Conservation (phyloP, 2,329 filamentous ascomycete genomes). For the Calonectria fujianensis region DNA sequence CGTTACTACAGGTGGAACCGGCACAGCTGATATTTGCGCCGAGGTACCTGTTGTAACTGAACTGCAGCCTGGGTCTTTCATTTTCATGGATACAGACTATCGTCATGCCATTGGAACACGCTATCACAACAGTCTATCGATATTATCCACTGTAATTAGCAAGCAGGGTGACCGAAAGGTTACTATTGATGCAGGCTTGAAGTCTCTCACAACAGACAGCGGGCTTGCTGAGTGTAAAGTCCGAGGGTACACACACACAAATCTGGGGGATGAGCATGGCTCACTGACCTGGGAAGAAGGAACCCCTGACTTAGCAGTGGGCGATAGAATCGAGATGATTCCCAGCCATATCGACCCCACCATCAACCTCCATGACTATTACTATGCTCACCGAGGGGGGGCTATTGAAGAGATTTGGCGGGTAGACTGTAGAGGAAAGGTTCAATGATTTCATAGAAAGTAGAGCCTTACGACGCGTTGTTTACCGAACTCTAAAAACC, state of each 20-base stretch:
- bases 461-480: too few species aligned
- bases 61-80: constrained; percentile 72
- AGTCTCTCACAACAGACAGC: constrained; percentile 46
- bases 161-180: constrained; percentile 47
- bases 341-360: constrained; percentile 50
- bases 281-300: constrained; percentile 42
- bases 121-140: constrained; percentile 65
- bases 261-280: constrained; percentile 46
- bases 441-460: constrained; percentile 34
- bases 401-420: constrained; percentile 44
- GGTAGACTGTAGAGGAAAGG: constrained; percentile 47
- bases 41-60: constrained; percentile 71
- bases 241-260: constrained; percentile 28
- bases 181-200: constrained; percentile 45
- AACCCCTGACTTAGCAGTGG: constrained; percentile 29
- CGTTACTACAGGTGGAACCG: constrained; percentile 47
- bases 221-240: constrained; percentile 47
- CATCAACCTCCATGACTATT: constrained; percentile 47
- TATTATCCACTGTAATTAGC: constrained; percentile 40
- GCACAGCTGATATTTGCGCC: constrained; percentile 68
- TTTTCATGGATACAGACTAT: constrained; percentile 76
- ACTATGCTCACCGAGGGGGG: constrained; percentile 44
- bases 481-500: too few species aligned
- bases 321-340: constrained; percentile 46
- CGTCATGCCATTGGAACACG: constrained; percentile 69